Percentiles rank a stretch among this genome's conserved stretches.
Evolutionary conservation across 2,329 filamentous ascomycete genomes (phyloP).

Genomic region (Pyrenochaeta sp.): DNA sequence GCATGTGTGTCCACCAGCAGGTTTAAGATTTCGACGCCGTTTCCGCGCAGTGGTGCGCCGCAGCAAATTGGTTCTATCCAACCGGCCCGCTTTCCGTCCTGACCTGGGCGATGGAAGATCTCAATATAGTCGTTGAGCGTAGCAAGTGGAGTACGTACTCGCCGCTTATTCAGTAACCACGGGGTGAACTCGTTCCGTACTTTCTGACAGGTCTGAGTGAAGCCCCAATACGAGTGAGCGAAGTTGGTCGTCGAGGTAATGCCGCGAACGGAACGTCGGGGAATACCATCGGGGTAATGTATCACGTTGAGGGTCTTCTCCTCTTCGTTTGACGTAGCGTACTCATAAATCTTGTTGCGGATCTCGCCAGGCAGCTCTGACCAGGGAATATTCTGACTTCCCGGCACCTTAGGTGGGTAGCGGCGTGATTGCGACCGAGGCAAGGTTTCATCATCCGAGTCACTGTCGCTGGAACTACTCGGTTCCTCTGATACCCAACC

Average conservation of each 20-base stretch:
- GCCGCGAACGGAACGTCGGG: constrained; percentile 10
- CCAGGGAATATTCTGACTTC: constrained; percentile 9
- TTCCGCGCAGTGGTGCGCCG: neutral
- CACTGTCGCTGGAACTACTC: neutral
- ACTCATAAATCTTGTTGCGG: constrained; percentile 13
- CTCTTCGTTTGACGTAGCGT: constrained; percentile 9
- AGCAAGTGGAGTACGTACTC: constrained; percentile 10
- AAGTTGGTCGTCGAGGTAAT: constrained; percentile 5
- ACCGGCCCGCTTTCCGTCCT: neutral
- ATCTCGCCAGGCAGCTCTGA: constrained; percentile 6
- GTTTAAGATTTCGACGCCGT: constrained; percentile 8
- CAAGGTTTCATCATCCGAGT: neutral
- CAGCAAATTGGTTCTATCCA: constrained; percentile 10
- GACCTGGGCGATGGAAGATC: constrained; percentile 7
- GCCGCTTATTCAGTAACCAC: constrained; percentile 9
- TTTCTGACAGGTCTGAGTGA: constrained; percentile 9
- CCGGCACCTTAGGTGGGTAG: constrained; percentile 5
- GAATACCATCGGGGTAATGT: constrained; percentile 13
- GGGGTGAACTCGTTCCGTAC: constrained; percentile 8
- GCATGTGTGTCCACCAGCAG: constrained; percentile 1
- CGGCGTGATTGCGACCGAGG: constrained; percentile 1
- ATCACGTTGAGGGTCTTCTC: constrained; percentile 7
- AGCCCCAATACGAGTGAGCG: constrained; percentile 12
- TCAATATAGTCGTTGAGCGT: constrained; percentile 13
- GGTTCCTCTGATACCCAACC: constrained; percentile 1